Base-by-base conservation (phyloP, 805 yeast species). In the Yamadazyma scolyti region DNA sequence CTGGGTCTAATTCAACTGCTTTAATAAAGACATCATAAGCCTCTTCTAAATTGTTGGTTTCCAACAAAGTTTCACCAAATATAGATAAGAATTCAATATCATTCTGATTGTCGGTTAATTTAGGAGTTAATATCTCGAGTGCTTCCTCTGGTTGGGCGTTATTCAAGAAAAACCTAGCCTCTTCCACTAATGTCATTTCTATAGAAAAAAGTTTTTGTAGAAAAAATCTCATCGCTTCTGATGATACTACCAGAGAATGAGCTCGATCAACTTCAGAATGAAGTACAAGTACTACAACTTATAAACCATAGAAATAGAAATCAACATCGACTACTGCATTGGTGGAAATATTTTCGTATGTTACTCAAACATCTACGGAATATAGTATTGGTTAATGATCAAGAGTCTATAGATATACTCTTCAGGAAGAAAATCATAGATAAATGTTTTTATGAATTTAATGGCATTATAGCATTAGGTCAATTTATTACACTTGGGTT, bases 401-500 rank as follows among this genome's bases (percentile, higher is more conserved):
- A 12, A 5, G 20, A 14, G 5, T 17, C 12, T 5, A 25, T 37
- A 6, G 24, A 27, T 15, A 23, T 30, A 27, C 17, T 37, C 14
- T 17, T 27, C 13, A 30, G 23, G 23, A 31, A 25, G 13, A 56
- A 65, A 3, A 45, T 77, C 1, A 48, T 61, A 19, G 71, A 69
- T 5, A 57, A 58, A 18, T 73, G 81, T 17, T 80, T 73, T 52
- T 69, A 73, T 36, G 71, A 73, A 9, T 82, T 84, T 46, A 79
- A 81, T 52, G 72, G 79, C 1, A 69, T 87, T 1, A 65, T 87
- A 6, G 78, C 82, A 1, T 65, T 55, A 36, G 95, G 89, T 0
- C 95, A 88, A 48, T 87, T 82, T 47, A 67, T 85, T 5, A 71
- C 79, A 2, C 51, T 87, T 9, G 95, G 95, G 2, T 68, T 87